Evolutionary conservation across 768 basidiomycete species (phyloP), one percentile per base, ranked within the genome.

Genomic region (Guyanaporus albipodus): DNA sequence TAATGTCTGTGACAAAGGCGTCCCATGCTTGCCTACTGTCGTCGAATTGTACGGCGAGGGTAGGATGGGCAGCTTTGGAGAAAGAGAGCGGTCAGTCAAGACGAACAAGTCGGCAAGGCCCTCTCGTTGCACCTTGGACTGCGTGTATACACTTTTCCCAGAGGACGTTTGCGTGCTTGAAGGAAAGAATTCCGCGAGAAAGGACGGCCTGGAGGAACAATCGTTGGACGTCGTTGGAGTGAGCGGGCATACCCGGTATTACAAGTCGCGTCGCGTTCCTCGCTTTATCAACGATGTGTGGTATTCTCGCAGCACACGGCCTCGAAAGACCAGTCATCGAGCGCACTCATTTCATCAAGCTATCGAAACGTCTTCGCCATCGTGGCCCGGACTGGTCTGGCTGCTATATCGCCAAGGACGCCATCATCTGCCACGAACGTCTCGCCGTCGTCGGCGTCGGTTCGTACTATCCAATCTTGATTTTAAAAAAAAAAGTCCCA

Each of bases 321-420:
- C 67, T 92, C 48, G 75, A 85, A 52, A 85, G 83, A 46, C 84
- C 92, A 28, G 61, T 76, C 29, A 67, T 69, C 19, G 85, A 85
- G 56, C 77, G 94, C 52, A 73, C 84, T 36, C 80, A 74, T 45
- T 86, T 83, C 60, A 83, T 97, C 47, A 85, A 90, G 4, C 77
- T 89, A 58, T 92, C 92, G 10, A 96, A 92, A 70, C 83, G 82
- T 53, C 83, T 91, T 50, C 80, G 95, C 42, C 94, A 96, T 64
- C 84, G 94, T 53, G 96, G 96, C 12, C 96, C 96, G 10, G 96
- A 99, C 70, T 99, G 96, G 96, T 93, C 91, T 12, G 96, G 96
- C 23, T 95, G 91, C 70, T 86, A 82, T 67, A 87, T 93, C 53
- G 89, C 88, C 36, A 81, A 83, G 66, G 76, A 85, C 42, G 76